Evolutionary conservation across 2,329 filamentous ascomycete genomes (phyloP).

Genomic region (Arthrocladium fulminans): DNA sequence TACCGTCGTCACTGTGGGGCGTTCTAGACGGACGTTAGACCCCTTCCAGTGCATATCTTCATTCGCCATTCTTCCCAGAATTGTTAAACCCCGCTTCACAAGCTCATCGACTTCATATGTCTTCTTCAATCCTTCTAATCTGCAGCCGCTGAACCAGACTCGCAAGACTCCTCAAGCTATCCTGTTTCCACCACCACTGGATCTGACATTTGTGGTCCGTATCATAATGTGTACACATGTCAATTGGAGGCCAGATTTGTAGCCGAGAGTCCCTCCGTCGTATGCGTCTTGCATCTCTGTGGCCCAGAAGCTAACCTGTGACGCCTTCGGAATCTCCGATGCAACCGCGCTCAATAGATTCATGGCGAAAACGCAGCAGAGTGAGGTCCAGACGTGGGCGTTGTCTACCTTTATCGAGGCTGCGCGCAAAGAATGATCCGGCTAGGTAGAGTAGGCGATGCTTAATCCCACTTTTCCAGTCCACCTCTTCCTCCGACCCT

Average conservation of each 20-base stretch:
- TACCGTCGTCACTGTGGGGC: conserved; percentile 8
- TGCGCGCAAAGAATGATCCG: too few relatives aligned
- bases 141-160: conserved; percentile 18
- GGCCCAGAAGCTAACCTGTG: too few relatives aligned
- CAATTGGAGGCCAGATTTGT: conserved; percentile 12
- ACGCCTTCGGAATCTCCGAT: too few relatives aligned
- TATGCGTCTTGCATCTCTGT: neutral
- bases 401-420: too few relatives aligned
- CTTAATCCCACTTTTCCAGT: conserved; percentile 21
- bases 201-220: conserved; percentile 18
- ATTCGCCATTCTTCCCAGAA: conserved; percentile 2
- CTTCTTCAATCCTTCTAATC: conserved; percentile 20
- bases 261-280: neutral
- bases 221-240: conserved; percentile 16
- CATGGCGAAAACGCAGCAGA: too few relatives aligned
- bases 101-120: conserved; percentile 18
- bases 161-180: conserved; percentile 12
- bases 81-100: conserved; percentile 13
- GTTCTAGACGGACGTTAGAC: conserved; percentile 7
- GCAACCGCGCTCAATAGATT: too few relatives aligned
- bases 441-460: conserved; percentile 21
- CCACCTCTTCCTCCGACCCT: conserved; percentile 17
- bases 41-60: conserved; percentile 8
- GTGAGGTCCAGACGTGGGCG: too few relatives aligned
- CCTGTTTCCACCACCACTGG: conserved; percentile 19